phyloP scores from a whole-genome alignment of 2,329 filamentous ascomycete genomes.

The Curvularia spicifera region DNA sequence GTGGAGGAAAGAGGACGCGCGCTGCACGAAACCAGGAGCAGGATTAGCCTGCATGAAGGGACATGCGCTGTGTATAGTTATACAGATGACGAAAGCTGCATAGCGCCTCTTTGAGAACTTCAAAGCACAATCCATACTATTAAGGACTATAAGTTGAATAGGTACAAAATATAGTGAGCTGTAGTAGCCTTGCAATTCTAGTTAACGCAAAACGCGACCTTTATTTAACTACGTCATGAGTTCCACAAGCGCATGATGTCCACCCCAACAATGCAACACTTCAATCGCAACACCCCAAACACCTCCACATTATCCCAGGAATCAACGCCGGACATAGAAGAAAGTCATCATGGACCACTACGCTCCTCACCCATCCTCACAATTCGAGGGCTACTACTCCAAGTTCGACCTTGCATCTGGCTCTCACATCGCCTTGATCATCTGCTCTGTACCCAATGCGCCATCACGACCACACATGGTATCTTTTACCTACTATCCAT shows the following conservation, averaged over 20 bases:
- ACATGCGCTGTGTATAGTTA: background rate
- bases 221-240: constrained; percentile 28
- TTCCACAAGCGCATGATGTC: background rate
- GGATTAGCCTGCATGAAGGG: background rate
- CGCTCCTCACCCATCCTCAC: constrained; percentile 51
- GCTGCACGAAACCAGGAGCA: background rate
- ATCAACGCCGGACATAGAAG: too few species aligned
- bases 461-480: constrained; percentile 52
- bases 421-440: constrained; percentile 55
- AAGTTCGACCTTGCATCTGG: constrained; percentile 58
- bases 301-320: background rate
- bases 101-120: background rate
- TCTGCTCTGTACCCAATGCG: constrained; percentile 56
- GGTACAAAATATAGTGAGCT: background rate
- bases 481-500: constrained; percentile 58
- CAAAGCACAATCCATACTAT: background rate
- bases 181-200: background rate
- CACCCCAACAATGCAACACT: constrained; percentile 1
- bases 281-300: background rate
- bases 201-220: constrained; percentile 10
- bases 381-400: constrained; percentile 60
- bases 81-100: background rate
- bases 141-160: background rate
- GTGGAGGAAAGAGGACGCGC: background rate
- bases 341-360: constrained; percentile 50